phyloP scores from a whole-genome alignment of 208 protist genomes.

The Acanthamoeba healyi region DNA sequence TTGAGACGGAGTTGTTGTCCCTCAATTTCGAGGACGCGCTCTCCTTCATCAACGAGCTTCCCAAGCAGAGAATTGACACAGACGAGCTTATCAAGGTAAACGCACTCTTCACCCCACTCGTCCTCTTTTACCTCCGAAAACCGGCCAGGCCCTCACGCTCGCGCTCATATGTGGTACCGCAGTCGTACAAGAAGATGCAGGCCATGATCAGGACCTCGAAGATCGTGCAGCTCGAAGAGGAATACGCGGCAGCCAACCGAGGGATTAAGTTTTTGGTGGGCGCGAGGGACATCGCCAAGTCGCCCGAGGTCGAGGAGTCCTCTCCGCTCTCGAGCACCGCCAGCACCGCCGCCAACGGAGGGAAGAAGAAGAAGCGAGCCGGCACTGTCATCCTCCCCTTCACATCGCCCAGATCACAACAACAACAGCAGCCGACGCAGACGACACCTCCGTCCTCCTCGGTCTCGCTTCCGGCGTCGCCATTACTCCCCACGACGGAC shows the following conservation, averaged over 20 bases:
- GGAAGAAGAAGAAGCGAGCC: too few species aligned
- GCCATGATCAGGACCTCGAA: background rate
- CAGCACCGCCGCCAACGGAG: too few species aligned
- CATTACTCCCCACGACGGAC: background rate
- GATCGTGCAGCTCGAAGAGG: background rate
- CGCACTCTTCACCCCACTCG: background rate
- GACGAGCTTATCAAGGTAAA: background rate
- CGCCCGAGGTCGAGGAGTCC: background rate
- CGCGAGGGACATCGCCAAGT: background rate
- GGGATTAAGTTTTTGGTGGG: background rate
- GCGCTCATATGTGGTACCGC: background rate
- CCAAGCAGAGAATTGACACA: background rate
- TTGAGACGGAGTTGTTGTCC: background rate
- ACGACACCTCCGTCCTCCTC: too few species aligned
- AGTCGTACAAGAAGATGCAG: background rate
- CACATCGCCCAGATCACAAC: too few species aligned
- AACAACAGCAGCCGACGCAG: too few species aligned
- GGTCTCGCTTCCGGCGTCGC: background rate
- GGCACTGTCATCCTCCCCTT: too few species aligned
- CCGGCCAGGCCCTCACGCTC: background rate
- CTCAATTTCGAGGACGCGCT: background rate
- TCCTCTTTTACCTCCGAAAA: too few species aligned
- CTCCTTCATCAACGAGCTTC: background rate
- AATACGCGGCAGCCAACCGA: background rate
- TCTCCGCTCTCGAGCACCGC: background rate